A percentile compares a stretch with the other conserved stretches of the same genome.
phyloP scores from a whole-genome alignment of 345 rosid species.

The Durio zibethinus region DNA sequence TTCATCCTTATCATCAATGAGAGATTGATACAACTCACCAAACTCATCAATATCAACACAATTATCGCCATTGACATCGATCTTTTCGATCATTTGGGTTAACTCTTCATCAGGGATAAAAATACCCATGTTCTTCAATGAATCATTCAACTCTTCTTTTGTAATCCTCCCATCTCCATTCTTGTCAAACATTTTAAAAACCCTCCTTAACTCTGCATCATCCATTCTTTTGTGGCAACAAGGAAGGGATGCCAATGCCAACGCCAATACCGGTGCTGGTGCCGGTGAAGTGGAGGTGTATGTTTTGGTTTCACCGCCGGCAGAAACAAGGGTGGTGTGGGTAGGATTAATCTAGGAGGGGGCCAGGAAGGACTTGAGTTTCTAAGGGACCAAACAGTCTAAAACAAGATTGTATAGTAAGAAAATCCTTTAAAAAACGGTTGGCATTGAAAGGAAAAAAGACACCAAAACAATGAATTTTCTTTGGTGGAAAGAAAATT shows the following conservation, averaged over 20 bases:
- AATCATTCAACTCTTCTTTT: constrained; percentile 56
- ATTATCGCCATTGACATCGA: constrained; percentile 54
- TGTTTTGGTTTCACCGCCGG: neutral
- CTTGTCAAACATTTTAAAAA: constrained; percentile 81
- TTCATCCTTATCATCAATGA: constrained; percentile 53
- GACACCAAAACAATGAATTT: neutral
- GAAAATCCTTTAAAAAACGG: constrained; percentile 21
- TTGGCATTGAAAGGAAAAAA: constrained; percentile 14
- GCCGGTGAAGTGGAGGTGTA: too few relatives aligned
- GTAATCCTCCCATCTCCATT: constrained; percentile 76
- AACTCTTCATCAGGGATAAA: constrained; percentile 58
- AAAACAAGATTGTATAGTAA: constrained; percentile 23
- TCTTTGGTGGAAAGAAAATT: neutral
- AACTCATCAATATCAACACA: constrained; percentile 75
- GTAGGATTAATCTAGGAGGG: constrained; percentile 10
- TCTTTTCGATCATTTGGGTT: constrained; percentile 46
- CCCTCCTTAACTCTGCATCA: constrained; percentile 47
- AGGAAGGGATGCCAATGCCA: neutral
- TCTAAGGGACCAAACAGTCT: constrained; percentile 25
- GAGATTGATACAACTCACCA: constrained; percentile 47
- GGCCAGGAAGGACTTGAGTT: constrained; percentile 22
- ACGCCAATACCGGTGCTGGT: too few relatives aligned
- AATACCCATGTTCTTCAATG: constrained; percentile 66
- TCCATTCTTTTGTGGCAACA: constrained; percentile 35
- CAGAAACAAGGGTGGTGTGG: neutral